phyloP scores from a whole-genome alignment of 495 filamentous ascomycete species.

The Penicillium waksmanii region DNA sequence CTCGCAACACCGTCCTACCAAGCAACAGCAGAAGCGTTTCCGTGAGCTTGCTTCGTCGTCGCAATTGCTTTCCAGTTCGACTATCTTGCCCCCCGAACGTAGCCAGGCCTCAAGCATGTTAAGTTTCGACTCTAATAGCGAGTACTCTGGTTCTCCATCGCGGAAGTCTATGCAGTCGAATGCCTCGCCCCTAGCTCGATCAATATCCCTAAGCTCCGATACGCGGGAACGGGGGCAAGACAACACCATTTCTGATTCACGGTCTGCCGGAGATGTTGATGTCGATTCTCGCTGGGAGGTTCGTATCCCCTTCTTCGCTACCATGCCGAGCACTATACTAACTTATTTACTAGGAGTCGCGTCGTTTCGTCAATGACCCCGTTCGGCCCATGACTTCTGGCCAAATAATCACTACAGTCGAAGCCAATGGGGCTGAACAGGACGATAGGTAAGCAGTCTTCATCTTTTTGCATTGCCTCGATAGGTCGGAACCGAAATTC shows the following conservation, averaged over 20 bases:
- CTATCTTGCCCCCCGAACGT: conserved; percentile 42
- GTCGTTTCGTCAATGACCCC: conserved; percentile 42
- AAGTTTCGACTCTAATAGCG: conserved; percentile 47
- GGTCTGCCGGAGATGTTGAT: conserved; percentile 45
- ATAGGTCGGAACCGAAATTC: not conserved
- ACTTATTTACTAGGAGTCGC: conserved; percentile 40
- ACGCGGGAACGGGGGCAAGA: conserved; percentile 31
- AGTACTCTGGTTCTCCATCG: conserved; percentile 43
- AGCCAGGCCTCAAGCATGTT: conserved; percentile 34
- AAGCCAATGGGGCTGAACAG: conserved; percentile 33
- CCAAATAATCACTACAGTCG: conserved; percentile 29
- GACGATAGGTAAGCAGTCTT: conserved; percentile 45
- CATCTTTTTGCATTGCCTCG: not conserved
- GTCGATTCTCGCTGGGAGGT: conserved; percentile 50
- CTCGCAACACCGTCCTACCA: conserved; percentile 79
- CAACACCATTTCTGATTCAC: conserved; percentile 33
- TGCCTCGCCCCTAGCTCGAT: conserved; percentile 43
- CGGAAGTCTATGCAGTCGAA: conserved; percentile 42
- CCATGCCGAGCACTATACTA: conserved; percentile 12
- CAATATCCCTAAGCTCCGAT: conserved; percentile 45
- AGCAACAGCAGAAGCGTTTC: conserved; percentile 74
- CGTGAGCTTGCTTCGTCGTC: conserved; percentile 71
- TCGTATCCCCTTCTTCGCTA: conserved; percentile 9
- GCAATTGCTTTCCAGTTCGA: conserved; percentile 54
- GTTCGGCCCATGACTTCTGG: conserved; percentile 44